Percentiles rank a stretch among this genome's conserved stretches.
Conservation (phyloP, 140 eudicot species). For the Senecio squalidus region DNA sequence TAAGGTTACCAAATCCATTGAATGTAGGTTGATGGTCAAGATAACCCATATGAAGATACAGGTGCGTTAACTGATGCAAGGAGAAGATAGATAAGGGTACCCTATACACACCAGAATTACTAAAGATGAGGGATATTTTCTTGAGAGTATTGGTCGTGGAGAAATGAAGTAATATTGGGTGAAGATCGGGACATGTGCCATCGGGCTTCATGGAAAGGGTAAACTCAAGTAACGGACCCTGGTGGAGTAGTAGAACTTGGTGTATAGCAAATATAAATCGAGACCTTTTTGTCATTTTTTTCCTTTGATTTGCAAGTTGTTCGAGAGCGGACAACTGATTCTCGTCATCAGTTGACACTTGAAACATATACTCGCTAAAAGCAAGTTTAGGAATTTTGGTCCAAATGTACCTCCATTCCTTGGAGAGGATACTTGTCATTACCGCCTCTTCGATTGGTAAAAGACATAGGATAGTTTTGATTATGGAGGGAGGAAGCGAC, state of each 20-base stretch:
- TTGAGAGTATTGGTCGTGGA: too few species aligned
- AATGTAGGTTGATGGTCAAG: too few species aligned
- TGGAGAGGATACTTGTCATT: neutral
- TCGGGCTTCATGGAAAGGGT: neutral
- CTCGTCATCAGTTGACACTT: neutral
- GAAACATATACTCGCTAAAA: neutral
- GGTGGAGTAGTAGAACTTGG: neutral
- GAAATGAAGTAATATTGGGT: neutral
- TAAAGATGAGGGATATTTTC: too few species aligned
- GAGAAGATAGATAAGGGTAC: too few species aligned
- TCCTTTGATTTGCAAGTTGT: neutral
- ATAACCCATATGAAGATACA: too few species aligned
- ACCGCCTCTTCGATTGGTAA: neutral
- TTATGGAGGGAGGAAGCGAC: neutral
- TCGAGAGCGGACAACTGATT: too few species aligned
- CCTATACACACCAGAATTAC: too few species aligned
- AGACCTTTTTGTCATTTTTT: neutral
- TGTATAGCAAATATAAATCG: neutral
- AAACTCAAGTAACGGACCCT: neutral
- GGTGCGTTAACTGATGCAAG: too few species aligned
- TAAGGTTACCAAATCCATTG: too few species aligned
- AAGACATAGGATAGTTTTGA: neutral
- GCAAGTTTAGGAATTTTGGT: neutral
- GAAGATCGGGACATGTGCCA: neutral
- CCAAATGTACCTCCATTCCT: neutral